Evolutionary conservation across 345 rosid species (phyloP), one percentile per base, ranked within the genome.

Genomic region (Mangifera indica): DNA sequence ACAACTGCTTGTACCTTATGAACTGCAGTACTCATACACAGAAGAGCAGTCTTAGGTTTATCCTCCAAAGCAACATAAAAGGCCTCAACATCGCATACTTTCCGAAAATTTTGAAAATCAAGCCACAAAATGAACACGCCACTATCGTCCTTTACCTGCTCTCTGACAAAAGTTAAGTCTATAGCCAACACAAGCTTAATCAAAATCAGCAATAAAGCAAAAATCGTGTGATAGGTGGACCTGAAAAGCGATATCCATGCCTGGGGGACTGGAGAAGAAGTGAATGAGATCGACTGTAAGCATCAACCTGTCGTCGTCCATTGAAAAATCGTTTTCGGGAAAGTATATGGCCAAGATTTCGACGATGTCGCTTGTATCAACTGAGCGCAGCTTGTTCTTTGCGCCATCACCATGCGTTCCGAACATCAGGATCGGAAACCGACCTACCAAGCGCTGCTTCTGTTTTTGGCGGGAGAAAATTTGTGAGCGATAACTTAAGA

Each of bases 21-120:
- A 85, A 88, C 80, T 4, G 98, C 98, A 55, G 91, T 92, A 72
- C 83, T 81, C 85, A 92, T 79, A 76, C 98, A 90, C 13, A 88
- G 81, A 67, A 95, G 86, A 56, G 95, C 92, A 61, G 74, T 79
- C 83, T 82, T 89, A 64, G 99, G 99, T 75, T 81, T 89, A 63
- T 89, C 87, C 66, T 86, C 96, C 57, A 95, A 65, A 69, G 74
- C 74, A 18, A 81, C 53, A 75, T 85, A 90, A 73, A 95, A 91
- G 49, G 86, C 83, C 42, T 81, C 81, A 51, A 86, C 68, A 25
- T 83, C 67, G 25, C 87, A 88, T 62, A 82, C 17, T 73, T 89
- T 88, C 70, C 84, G 84, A 60, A 92, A 92, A 17, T 80, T 81
- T 79, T 87, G 89, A 66, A 88, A 88, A 81, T 95, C 92, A 70